These are phyloP conservation scores for Lichtheimia hyalospora DNA, from an alignment of 371 early-diverging fungal genomes.

Conservation along the genomic window DNA sequence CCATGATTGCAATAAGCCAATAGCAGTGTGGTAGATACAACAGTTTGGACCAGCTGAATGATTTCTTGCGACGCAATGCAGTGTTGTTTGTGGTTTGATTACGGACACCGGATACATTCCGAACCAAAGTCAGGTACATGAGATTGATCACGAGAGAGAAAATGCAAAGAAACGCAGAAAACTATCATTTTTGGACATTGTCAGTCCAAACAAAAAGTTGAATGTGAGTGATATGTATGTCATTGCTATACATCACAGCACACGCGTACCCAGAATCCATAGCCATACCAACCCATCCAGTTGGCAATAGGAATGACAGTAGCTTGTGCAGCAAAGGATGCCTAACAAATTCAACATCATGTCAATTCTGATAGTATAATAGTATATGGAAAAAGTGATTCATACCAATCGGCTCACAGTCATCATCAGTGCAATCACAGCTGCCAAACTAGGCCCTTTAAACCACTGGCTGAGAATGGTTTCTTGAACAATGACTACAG, in stretches of 20 bases:
- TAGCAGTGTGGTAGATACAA: conserved; percentile 54
- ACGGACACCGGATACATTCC: conserved; percentile 4
- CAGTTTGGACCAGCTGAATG: conserved; percentile 52
- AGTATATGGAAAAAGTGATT: neutral
- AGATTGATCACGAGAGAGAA: conserved; percentile 63
- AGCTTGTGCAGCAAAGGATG: conserved; percentile 60
- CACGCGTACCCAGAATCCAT: conserved; percentile 59
- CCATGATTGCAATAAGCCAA: conserved; percentile 58
- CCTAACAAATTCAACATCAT: conserved; percentile 9
- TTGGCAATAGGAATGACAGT: conserved; percentile 63
- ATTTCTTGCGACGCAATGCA: conserved; percentile 44
- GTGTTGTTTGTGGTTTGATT: conserved; percentile 25
- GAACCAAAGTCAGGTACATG: conserved; percentile 49
- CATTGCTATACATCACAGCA: neutral
- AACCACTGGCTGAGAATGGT: conserved; percentile 77
- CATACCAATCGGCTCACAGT: conserved; percentile 60
- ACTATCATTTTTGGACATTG: conserved; percentile 18
- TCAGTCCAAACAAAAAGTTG: too few relatives aligned
- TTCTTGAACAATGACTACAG: conserved; percentile 70
- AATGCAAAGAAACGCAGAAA: conserved; percentile 56
- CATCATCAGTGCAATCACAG: conserved; percentile 63
- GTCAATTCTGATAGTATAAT: too few relatives aligned
- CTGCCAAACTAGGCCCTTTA: conserved; percentile 59
- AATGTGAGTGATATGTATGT: neutral
- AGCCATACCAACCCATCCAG: conserved; percentile 61